These are phyloP conservation scores for Zymoseptoria brevis DNA, from an alignment of 2,329 filamentous ascomycete species.

Conservation along the genomic window DNA sequence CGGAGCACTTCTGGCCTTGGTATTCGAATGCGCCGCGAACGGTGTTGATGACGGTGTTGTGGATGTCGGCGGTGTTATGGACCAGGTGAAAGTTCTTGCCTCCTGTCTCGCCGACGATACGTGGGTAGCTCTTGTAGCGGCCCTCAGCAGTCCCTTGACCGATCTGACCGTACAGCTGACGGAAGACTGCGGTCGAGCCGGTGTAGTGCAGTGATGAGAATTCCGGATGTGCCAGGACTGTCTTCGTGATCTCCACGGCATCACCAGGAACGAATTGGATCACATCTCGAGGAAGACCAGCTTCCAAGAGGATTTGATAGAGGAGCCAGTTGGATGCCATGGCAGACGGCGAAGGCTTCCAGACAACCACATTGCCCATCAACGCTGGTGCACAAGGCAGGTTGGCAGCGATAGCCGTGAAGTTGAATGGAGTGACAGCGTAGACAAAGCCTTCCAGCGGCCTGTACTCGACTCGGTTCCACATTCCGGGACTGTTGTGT, in stretches of 20 bases:
- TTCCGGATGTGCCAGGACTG: slow-evolving; percentile 65
- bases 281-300: slow-evolving; percentile 78
- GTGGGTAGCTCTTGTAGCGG: slow-evolving; percentile 75
- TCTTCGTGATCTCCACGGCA: slow-evolving; percentile 72
- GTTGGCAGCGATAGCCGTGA: slow-evolving; percentile 87
- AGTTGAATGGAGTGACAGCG: slow-evolving; percentile 89
- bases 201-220: slow-evolving; percentile 95
- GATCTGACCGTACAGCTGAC: slow-evolving; percentile 78
- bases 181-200: slow-evolving; percentile 85
- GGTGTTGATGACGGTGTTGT: slow-evolving; percentile 73
- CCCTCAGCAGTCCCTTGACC: slow-evolving; percentile 72
- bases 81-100: slow-evolving; percentile 91
- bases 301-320: slow-evolving; percentile 84
- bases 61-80: slow-evolving; percentile 66
- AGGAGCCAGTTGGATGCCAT: slow-evolving; percentile 88
- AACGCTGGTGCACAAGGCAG: slow-evolving; percentile 72
- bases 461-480: slow-evolving; percentile 85
- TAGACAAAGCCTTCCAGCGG: slow-evolving; percentile 92
- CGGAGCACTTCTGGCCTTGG: slow-evolving; percentile 87
- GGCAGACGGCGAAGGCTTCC: slow-evolving; percentile 85
- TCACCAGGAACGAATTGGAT: slow-evolving; percentile 92
- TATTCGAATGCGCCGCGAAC: slow-evolving; percentile 84
- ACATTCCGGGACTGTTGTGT: slow-evolving; percentile 73
- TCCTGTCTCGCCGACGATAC: slow-evolving; percentile 83
- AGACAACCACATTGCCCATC: slow-evolving; percentile 87